phyloP scores from a whole-genome alignment of 495 filamentous ascomycete genomes.

The Stereocaulon alpinum region DNA sequence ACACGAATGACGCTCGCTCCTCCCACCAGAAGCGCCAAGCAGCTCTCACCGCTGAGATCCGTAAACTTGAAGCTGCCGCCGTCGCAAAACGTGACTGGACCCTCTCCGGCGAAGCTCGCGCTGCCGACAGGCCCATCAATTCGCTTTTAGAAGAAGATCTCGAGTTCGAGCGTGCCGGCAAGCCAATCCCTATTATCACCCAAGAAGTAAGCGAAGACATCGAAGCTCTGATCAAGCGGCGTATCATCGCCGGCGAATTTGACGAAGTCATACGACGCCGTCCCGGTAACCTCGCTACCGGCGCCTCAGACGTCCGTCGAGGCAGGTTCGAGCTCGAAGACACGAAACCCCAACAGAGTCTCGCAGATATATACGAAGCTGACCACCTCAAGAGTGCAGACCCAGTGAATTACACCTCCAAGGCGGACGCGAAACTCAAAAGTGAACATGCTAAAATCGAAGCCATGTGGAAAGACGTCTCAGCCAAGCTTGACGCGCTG shows the following conservation, averaged over 20 bases:
- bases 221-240: conserved; percentile 86
- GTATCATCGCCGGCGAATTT: conserved; percentile 84
- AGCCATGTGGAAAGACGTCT: conserved; percentile 71
- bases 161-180: conserved; percentile 92
- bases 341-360: conserved; percentile 70
- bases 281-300: conserved; percentile 54
- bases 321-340: conserved; percentile 74
- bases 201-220: conserved; percentile 88
- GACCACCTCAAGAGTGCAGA: conserved; percentile 74
- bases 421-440: conserved; percentile 66
- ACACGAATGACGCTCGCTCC: conserved; percentile 29
- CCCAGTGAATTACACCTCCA: conserved; percentile 67
- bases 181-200: conserved; percentile 88
- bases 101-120: conserved; percentile 78
- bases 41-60: conserved; percentile 78
- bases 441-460: conserved; percentile 81
- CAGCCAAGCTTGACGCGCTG: conserved; percentile 72
- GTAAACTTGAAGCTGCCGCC: conserved; percentile 75
- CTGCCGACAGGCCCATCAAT: conserved; percentile 71
- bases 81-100: conserved; percentile 90
- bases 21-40: conserved; percentile 75
- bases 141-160: conserved; percentile 90
- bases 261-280: conserved; percentile 83
- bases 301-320: conserved; percentile 44
- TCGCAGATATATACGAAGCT: conserved; percentile 90